Evolutionary conservation across 805 yeast genomes (phyloP), one percentile per base, ranked within the genome.

Genomic region (Candida ipomoeae): DNA sequence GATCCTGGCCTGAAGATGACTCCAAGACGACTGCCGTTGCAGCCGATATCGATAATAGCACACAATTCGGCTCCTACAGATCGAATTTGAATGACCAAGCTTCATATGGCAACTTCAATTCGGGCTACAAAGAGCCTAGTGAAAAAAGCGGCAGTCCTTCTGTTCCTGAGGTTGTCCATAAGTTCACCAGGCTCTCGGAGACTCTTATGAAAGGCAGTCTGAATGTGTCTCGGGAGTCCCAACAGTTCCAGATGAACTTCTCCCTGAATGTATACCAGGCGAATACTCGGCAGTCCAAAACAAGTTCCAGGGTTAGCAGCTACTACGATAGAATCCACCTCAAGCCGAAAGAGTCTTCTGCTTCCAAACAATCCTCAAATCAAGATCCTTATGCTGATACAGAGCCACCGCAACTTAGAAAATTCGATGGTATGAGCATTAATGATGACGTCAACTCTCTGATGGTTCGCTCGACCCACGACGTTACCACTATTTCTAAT

Each of bases 221-320:
- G 47, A 48, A 48, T 11, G 64, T 73, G 0, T 67, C 78, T 4
- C 67, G 67, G n/a, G 77, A 72, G 50, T 73, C 77, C 1, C 61
- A 69, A 48, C 61, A 65, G 38, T 74, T 74, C 52, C 68, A 71
- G 63, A 63, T 57, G 43, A 57, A 64, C 14, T 73, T 74, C 55
- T 73, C 68, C 51, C 70, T 69, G 52, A 73, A 74, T 50, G 69
- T 70, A 15, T 64, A 67, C 39, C 57, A 61, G 44, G 67, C 60
- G 20, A 63, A 67, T 47, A 49, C 57, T 37, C 43, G 29, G 11
- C 40, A 33, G 15, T 17, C 39, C 10, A 42, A 37, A n/a, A 23
- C 56, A 32, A 41, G 38, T 48, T 37, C 54, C 15, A 46, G 73
- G 34, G 64, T 65, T 17, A 66, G 71, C 50, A 44, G 53, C 3